Evolutionary conservation across 1,284 basidiomycete species (phyloP), one percentile per base, ranked within the genome.

Genomic region (Sanghuangporus baumii): DNA sequence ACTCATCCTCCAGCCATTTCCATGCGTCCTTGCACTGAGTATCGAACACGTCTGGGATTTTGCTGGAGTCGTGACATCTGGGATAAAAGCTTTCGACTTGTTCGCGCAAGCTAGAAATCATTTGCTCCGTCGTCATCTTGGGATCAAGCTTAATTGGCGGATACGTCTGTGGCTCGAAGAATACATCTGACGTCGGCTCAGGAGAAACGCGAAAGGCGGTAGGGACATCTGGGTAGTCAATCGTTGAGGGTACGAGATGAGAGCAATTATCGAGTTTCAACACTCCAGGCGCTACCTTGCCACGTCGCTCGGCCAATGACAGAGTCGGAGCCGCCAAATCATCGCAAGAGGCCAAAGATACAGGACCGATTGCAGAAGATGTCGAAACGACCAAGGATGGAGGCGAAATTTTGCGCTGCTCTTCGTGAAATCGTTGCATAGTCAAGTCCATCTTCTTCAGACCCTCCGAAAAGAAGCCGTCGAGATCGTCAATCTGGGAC

Each of bases 181-280:
- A 61, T 7, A 7, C 20, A 5, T 51, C 38, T 12, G 38, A 48
- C 14, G 16, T 26, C 41, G 64, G 43, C 14, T 31, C 57, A 14
- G 61, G 64, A 43, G 64, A 59, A 8, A 61, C 56, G 3, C 61
- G 60, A 37, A 65, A 65, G 2, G 64, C 31, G 14, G 60, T 65
- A 5, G 61, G 64, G 14, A 65, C 14, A 9, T 60, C 57, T 23
- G 64, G 64, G 59, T 65, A 65, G 5, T 62, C 64, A 8, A 63
- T 36, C 14, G 23, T 34, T 40, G 51, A 31, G 16, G 36, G 9
- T 18, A 8, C 34, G 7, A 54, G 31, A 23, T 18, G 31, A 16
- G 43, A 9, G 26, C 23, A 43, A 11, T 23, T 34, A 11, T 51
- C 36, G 43, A 65, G 11, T 18, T 51, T 52, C 16, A 64, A 46